Conservation (phyloP, 345 rosid species). For the Salix purpurea region DNA sequence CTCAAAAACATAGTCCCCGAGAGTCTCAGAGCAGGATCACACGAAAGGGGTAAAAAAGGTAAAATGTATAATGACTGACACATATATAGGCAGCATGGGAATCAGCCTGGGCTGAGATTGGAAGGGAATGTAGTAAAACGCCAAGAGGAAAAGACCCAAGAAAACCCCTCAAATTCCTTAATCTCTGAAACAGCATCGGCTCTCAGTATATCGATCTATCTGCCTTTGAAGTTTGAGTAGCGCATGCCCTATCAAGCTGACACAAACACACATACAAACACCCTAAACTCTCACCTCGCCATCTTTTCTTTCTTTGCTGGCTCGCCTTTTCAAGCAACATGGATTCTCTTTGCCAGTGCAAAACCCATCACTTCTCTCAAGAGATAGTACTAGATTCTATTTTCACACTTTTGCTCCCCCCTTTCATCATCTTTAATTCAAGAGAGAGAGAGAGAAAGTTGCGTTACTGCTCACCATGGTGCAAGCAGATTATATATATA, state of each 20-base stretch:
- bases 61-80: too few species aligned
- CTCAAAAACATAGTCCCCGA: neutral
- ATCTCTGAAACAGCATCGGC: slow-evolving; percentile 12
- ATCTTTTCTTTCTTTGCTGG: slow-evolving; percentile 15
- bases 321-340: slow-evolving; percentile 55
- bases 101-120: neutral
- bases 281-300: neutral
- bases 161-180: slow-evolving; percentile 1
- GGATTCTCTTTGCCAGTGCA: slow-evolving; percentile 49
- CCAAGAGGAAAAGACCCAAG: slow-evolving; percentile 27
- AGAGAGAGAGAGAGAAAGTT: neutral
- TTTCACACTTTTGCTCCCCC: slow-evolving; percentile 10
- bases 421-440: slow-evolving; percentile 8
- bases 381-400: slow-evolving; percentile 45
- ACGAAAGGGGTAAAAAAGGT: neutral
- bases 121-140: slow-evolving; percentile 24
- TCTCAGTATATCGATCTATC: neutral
- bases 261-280: slow-evolving; percentile 18
- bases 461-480: neutral
- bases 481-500: neutral
- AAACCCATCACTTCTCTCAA: slow-evolving; percentile 49
- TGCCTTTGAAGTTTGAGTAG: slow-evolving; percentile 23
- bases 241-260: slow-evolving; percentile 41
- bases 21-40: neutral
- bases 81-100: neutral